These are phyloP conservation scores for Tetrahymena thermophila DNA, from an alignment of 73 alveolate species.

Conservation along the genomic window DNA sequence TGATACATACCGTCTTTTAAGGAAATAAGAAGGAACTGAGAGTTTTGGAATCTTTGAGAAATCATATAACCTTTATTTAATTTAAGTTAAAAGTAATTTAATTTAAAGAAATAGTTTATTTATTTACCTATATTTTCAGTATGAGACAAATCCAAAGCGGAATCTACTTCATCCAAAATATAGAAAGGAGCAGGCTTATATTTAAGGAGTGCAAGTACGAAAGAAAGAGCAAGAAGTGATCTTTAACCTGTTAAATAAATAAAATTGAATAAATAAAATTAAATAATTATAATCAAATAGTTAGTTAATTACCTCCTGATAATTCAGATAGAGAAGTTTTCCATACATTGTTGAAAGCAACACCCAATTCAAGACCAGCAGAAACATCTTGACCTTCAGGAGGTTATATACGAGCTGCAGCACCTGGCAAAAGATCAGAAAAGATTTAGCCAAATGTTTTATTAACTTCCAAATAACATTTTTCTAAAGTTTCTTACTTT, in stretches of 20 bases:
- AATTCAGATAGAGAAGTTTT: constrained; percentile 74
- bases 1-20: constrained; percentile 96
- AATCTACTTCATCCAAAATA: constrained; percentile 98
- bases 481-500: constrained; percentile 47
- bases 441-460: constrained; percentile 73
- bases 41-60: constrained; percentile 31
- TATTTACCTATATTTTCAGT: constrained; percentile 83
- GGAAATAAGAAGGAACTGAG: constrained; percentile 80
- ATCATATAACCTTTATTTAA: constrained; percentile 5
- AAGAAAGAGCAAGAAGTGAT: constrained; percentile 88
- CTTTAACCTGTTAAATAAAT: constrained; percentile 91
- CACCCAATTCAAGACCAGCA: constrained; percentile 92
- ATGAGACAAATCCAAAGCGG: constrained; percentile 97
- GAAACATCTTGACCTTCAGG: constrained; percentile 58
- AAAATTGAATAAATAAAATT: not conserved
- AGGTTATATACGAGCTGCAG: constrained; percentile 77
- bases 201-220: constrained; percentile 75
- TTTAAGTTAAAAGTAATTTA: not conserved
- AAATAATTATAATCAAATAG: not conserved
- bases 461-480: constrained; percentile 53
- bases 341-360: constrained; percentile 91
- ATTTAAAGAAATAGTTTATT: not conserved
- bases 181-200: constrained; percentile 95
- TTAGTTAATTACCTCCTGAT: constrained; percentile 59
- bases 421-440: constrained; percentile 80